phyloP scores from a whole-genome alignment of 768 basidiomycete species.

The Suillus tomentosus region DNA sequence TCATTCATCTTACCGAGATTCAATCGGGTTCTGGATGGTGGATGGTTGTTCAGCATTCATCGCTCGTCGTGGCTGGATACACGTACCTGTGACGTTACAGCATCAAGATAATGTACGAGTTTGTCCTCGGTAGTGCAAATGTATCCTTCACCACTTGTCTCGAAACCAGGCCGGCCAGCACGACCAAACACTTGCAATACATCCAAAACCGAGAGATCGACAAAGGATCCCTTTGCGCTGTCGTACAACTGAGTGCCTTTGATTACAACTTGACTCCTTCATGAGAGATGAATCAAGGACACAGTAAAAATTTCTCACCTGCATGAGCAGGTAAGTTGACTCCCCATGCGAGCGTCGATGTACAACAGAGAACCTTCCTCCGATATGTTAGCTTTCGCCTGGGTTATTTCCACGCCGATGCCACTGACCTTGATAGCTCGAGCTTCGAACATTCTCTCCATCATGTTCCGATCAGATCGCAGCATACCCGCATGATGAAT shows the following conservation, averaged over 20 bases:
- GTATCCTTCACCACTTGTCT: conserved; percentile 93
- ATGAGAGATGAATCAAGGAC: conserved; percentile 13
- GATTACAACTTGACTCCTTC: conserved; percentile 67
- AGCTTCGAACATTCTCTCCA: conserved; percentile 92
- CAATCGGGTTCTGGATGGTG: conserved; percentile 83
- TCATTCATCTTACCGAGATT: conserved; percentile 73
- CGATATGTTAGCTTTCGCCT: conserved; percentile 1
- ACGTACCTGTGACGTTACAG: conserved; percentile 81
- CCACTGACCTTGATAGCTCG: conserved; percentile 80
- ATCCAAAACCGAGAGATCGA: conserved; percentile 91
- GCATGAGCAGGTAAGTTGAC: conserved; percentile 99
- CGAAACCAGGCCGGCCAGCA: conserved; percentile 86
- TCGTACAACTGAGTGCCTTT: conserved; percentile 99
- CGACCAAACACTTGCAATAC: conserved; percentile 98
- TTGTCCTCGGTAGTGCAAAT: conserved; percentile 96
- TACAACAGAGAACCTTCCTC: conserved; percentile 90
- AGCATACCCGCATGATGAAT: conserved; percentile 99
- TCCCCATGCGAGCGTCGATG: conserved; percentile 98
- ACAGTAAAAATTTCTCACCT: conserved; percentile 47
- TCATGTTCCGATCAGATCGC: conserved; percentile 89
- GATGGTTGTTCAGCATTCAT: conserved; percentile 9
- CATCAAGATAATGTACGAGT: conserved; percentile 85
- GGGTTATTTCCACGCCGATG: not conserved
- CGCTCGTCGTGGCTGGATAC: not conserved
- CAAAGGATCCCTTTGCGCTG: conserved; percentile 84